Conservation (phyloP, 257 asterid genomes). For the Schizonepeta tenuifolia region DNA sequence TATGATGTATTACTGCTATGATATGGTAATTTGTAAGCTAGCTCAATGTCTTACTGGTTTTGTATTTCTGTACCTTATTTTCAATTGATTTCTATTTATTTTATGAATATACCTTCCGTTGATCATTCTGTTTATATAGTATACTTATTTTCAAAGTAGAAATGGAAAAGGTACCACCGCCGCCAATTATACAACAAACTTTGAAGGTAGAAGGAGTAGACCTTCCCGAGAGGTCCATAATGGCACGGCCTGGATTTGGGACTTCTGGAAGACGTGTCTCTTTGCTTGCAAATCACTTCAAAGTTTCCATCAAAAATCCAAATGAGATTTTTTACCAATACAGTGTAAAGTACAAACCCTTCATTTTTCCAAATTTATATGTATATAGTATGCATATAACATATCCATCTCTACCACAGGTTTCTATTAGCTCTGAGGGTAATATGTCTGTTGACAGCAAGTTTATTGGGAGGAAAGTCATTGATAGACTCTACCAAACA, state of each 20-base stretch:
- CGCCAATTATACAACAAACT: conserved; percentile 35
- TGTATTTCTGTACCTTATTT: conserved; percentile 2
- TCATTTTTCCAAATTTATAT: conserved; percentile 21
- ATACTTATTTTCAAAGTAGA: conserved; percentile 23
- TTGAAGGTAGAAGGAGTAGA: conserved; percentile 42
- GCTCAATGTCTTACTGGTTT: neutral
- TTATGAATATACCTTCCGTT: conserved; percentile 19
- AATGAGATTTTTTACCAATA: conserved; percentile 70
- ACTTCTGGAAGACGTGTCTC: conserved; percentile 61
- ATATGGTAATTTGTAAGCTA: conserved; percentile 1
- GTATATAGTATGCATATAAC: conserved; percentile 24
- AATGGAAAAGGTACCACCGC: conserved; percentile 49
- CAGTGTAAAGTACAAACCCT: conserved; percentile 48
- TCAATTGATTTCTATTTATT: conserved; percentile 2
- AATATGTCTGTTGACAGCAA: conserved; percentile 52
- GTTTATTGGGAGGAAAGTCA: conserved; percentile 70
- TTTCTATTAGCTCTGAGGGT: conserved; percentile 63
- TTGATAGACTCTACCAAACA: conserved; percentile 64
- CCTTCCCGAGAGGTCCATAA: conserved; percentile 49
- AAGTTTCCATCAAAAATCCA: conserved; percentile 62
- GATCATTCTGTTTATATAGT: conserved; percentile 31
- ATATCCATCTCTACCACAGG: conserved; percentile 50
- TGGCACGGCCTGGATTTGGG: conserved; percentile 69
- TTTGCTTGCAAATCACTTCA: conserved; percentile 75
- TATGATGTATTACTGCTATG: neutral